These are phyloP conservation scores for Verticillium nubilum DNA, from an alignment of 2,329 filamentous ascomycete species.

Conservation along the genomic window DNA sequence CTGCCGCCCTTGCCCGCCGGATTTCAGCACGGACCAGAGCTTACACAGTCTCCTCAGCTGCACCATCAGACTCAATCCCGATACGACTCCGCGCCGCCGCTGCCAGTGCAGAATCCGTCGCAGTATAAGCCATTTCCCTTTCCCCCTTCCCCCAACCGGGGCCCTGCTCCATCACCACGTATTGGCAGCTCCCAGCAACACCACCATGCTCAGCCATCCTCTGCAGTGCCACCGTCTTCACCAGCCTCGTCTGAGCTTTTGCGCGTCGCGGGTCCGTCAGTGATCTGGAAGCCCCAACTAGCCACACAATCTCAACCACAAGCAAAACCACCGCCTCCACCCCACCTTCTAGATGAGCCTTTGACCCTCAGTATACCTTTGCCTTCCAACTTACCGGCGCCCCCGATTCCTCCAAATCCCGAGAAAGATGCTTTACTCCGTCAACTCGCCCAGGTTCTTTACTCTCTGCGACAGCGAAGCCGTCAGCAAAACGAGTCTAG, in stretches of 20 bases:
- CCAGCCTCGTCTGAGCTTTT: not conserved
- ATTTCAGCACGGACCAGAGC: conserved; percentile 12
- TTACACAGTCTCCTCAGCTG: conserved; percentile 2
- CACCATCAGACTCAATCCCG: conserved; percentile 24
- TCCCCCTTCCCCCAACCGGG: conserved; percentile 33
- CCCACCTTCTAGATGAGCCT: conserved; percentile 53
- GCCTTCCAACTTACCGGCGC: conserved; percentile 53
- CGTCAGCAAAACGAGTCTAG: conserved; percentile 69
- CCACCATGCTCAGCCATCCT: conserved; percentile 9
- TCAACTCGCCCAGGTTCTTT: conserved; percentile 67
- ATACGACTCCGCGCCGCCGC: conserved; percentile 42
- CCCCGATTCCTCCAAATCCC: conserved; percentile 90
- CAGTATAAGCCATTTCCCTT: conserved; percentile 15
- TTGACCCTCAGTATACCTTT: conserved; percentile 45
- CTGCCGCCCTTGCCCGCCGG: conserved; percentile 20
- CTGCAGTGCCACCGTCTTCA: not conserved
- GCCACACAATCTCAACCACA: conserved; percentile 21
- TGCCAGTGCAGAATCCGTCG: conserved; percentile 13
- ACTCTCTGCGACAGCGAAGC: conserved; percentile 62
- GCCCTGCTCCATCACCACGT: conserved; percentile 7
- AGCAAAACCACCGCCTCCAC: conserved; percentile 36
- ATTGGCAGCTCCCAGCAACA: conserved; percentile 7
- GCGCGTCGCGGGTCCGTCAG: conserved; percentile 3
- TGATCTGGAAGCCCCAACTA: conserved; percentile 14
- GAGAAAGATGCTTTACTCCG: conserved; percentile 85